Percentiles rank a stretch among this genome's conserved stretches.
These are phyloP conservation scores for Pythium biforme DNA, from an alignment of 352 stramenopile species.

Conservation along the genomic window DNA sequence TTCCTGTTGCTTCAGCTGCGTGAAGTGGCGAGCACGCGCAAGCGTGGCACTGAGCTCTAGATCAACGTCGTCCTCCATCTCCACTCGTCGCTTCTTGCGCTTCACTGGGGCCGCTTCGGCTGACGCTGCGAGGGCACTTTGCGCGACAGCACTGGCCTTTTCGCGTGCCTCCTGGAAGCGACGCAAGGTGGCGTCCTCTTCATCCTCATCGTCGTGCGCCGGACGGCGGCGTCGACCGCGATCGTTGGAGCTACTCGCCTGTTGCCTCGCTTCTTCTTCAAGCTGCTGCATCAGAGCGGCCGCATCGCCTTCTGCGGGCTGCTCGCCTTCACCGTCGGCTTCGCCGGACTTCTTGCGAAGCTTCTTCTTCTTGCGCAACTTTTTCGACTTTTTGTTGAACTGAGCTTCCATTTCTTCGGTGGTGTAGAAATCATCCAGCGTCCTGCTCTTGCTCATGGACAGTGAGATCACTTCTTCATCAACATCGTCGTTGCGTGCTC, in stretches of 20 bases:
- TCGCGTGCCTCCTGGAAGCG: constrained; percentile 75
- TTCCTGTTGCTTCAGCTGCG: constrained; percentile 38
- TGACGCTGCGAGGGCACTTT: constrained; percentile 38
- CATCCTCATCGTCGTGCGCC: constrained; percentile 29
- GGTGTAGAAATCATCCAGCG: constrained; percentile 80
- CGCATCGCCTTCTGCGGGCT: constrained; percentile 16
- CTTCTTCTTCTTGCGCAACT: constrained; percentile 70
- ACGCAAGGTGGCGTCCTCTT: constrained; percentile 48
- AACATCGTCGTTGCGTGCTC: constrained; percentile 26
- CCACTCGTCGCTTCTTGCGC: constrained; percentile 44
- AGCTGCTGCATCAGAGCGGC: constrained; percentile 55
- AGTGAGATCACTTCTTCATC: constrained; percentile 61
- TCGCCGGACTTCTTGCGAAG: constrained; percentile 39
- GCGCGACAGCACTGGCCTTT: constrained; percentile 50
- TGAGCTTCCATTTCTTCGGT: constrained; percentile 81
- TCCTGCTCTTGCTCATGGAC: constrained; percentile 46
- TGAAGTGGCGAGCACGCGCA: constrained; percentile 56
- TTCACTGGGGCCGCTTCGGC: constrained; percentile 19
- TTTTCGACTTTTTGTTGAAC: constrained; percentile 82
- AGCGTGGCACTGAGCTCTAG: constrained; percentile 78
- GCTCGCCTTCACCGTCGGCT: constrained; percentile 32
- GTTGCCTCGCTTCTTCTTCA: constrained; percentile 52
- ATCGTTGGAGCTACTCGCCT: constrained; percentile 33
- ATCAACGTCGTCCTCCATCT: constrained; percentile 61
- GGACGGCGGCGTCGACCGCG: constrained; percentile 54